Conservation (phyloP, 139 green algal species). For the Desmodesmus armatus region DNA sequence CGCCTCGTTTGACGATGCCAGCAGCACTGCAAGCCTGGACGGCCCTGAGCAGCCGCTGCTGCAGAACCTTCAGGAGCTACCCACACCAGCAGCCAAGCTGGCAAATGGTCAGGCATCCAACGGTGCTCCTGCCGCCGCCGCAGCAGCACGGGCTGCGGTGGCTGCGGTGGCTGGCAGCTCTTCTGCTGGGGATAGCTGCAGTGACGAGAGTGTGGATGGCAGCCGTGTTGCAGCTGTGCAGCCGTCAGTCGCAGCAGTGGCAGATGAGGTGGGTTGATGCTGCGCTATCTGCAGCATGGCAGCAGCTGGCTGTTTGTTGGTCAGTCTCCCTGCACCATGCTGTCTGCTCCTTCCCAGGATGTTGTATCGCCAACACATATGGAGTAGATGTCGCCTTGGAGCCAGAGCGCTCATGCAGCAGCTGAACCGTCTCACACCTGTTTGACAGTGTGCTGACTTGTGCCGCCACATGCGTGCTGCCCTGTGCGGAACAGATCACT, state of each 20-base stretch:
- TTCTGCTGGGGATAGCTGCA: no score
- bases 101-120: no score
- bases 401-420: no score
- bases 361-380: no score
- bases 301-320: neutral
- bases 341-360: no score
- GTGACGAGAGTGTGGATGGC: neutral
- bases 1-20: neutral
- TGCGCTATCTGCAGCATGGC: neutral
- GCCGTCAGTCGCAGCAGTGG: constrained; percentile 10
- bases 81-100: no score
- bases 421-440: neutral
- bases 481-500: neutral
- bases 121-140: neutral
- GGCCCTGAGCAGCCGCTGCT: no score
- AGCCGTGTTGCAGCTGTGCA: neutral
- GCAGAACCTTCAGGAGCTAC: no score
- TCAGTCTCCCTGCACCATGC: neutral
- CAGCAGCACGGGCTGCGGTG: neutral
- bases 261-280: constrained; percentile 32
- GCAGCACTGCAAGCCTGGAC: neutral
- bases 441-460: neutral
- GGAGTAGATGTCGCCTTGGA: no score
- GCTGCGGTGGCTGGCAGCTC: no score
- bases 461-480: neutral